Evolutionary conservation across 1,284 basidiomycete genomes (phyloP).

Genomic region (Psilocybe mexicana): DNA sequence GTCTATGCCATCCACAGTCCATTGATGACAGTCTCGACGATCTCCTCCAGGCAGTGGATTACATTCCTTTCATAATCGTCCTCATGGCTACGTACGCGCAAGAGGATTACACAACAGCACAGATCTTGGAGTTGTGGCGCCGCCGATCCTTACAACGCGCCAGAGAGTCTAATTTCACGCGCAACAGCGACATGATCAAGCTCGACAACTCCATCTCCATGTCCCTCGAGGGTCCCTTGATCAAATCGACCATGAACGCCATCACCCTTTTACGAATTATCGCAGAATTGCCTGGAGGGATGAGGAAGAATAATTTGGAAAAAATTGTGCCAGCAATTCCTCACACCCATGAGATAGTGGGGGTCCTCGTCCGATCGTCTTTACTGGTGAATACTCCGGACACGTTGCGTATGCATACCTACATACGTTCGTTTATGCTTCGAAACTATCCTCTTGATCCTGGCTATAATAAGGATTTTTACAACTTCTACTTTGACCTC

Average conservation of each 20-base stretch:
- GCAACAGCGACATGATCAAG: neutral
- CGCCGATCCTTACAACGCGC: neutral
- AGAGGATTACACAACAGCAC: constrained; percentile 6
- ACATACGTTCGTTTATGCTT: neutral
- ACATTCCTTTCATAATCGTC: constrained; percentile 5
- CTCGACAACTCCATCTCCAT: constrained; percentile 2
- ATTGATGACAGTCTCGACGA: neutral
- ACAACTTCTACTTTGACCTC: neutral
- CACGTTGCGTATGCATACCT: neutral
- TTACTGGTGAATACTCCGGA: neutral
- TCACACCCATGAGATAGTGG: neutral
- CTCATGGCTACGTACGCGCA: constrained; percentile 12
- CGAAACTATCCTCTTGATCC: neutral
- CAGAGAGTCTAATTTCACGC: neutral
- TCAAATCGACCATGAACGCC: neutral
- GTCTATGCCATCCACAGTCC: neutral
- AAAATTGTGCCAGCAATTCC: neutral
- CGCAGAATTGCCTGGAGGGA: neutral
- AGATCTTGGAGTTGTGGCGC: constrained; percentile 10
- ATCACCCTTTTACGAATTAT: neutral
- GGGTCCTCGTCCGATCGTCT: neutral
- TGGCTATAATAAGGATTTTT: neutral
- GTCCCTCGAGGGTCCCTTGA: constrained; percentile 2
- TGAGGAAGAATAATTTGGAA: neutral
- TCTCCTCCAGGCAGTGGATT: constrained; percentile 5